Conservation (phyloP, 1,284 basidiomycete species). For the Rugosomyces carneus region DNA sequence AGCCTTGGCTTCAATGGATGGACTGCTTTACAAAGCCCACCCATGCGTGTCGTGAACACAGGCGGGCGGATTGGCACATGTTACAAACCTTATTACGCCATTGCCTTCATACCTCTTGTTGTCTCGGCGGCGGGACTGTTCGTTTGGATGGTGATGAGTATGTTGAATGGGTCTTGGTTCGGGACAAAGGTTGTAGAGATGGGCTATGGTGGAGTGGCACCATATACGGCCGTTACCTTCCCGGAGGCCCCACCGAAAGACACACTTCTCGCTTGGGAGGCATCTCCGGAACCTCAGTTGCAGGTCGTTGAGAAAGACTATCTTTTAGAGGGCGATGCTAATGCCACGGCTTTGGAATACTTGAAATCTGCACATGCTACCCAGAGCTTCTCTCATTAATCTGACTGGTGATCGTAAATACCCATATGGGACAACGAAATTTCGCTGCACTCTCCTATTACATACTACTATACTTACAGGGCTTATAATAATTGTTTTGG, state of each 20-base stretch:
- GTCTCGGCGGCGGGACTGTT: slow-evolving; percentile 7
- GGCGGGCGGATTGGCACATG: slow-evolving; percentile 13
- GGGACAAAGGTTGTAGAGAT: slow-evolving; percentile 6
- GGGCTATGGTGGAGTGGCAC: slow-evolving; percentile 12
- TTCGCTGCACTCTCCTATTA: too few species aligned
- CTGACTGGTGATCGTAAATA: too few species aligned
- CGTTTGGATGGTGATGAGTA: slow-evolving; percentile 9
- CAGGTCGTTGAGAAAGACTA: slow-evolving; percentile 13
- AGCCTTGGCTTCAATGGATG: slow-evolving; percentile 14
- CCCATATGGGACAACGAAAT: too few species aligned
- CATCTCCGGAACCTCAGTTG: slow-evolving; percentile 4
- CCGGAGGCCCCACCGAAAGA: slow-evolving; percentile 11
- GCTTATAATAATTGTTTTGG: too few species aligned
- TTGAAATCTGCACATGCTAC: slow-evolving; percentile 9
- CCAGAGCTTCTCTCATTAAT: too few species aligned
- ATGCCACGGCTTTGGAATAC: slow-evolving; percentile 10
- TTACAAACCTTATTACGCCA: slow-evolving; percentile 13
- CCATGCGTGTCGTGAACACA: slow-evolving; percentile 11
- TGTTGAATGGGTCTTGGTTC: slow-evolving; percentile 8
- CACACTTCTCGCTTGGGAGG: slow-evolving; percentile 14
- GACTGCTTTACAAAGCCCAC: slow-evolving; percentile 2
- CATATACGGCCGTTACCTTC: slow-evolving; percentile 6
- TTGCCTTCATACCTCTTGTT: slow-evolving; percentile 13
- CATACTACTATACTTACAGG: too few species aligned
- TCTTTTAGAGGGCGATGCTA: slow-evolving; percentile 8